Evolutionary conservation across 495 filamentous ascomycete species (phyloP), one percentile per base, ranked within the genome.

Genomic region (Annulohypoxylon moriforme): DNA sequence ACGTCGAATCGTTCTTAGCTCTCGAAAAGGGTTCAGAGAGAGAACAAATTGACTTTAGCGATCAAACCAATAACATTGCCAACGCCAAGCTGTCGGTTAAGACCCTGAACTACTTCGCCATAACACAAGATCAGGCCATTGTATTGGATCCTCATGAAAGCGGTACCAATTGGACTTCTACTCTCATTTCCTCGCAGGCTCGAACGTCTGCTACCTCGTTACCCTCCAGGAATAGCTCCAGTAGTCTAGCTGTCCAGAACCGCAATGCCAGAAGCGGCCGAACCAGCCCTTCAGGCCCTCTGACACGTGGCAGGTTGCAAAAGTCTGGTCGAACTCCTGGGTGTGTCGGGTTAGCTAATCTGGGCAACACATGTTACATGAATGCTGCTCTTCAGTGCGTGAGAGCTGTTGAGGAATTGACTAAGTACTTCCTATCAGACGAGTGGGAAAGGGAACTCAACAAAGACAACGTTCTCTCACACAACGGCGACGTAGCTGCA

Each of bases 341-440:
- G 14, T 90, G 86, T 27, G 92, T 93, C 46, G 96, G 96, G 29
- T 81, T 99, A 49, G 89, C 87, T 60, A 99, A 99, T 74, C 81
- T 98, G 25, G 96, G 96, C 16, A 99, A 99, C 73, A 98, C 96
- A 0, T 99, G 96, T 81, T 99, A 98, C 79, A 97, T 98, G 93
- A 98, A 98, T 80, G 97, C 96, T 14, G 96, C 96, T 20, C 81
- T 98, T 56, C 96, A 99, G 77, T 98, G 96, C 76, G 85, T 99
- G 40, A 88, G 94, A 34, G 94, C 91, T 69, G 92, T 97, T 2
- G 92, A 96, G 68, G 96, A 99, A 79, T 82, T 99, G 73, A 93
- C 93, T 5, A 88, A 91, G 65, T 99, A 97, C 79, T 98, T 98
- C 79, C 80, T 98, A 18, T 89, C 86, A 62, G 86, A 89, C 55